Base-by-base conservation (phyloP, 345 rosid species). In the Eucalyptus pauciflora region DNA sequence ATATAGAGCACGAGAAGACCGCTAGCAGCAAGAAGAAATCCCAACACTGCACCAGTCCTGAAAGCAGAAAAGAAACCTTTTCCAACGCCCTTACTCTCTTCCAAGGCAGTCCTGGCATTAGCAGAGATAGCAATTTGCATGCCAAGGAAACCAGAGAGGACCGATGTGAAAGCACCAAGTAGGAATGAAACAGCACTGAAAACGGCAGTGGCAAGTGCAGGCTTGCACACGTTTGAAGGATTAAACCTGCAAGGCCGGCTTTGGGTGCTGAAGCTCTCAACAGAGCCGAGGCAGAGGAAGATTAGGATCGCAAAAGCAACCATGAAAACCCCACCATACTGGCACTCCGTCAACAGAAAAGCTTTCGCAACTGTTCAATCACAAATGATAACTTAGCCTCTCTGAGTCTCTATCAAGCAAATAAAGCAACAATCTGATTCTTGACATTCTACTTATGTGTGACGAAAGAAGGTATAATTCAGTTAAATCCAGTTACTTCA, bases 51-150 rank as follows among this genome's bases (percentile, higher is more conserved):
- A 81, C 89, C 80, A n/a, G 89, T 56, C 79, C 87, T 81, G 71
- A 81, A 81, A 45, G 80, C 89, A 37, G 51, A 45, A 81, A 81
- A 56, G 27, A 81, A 88, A 56, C 56, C 87, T 81, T 81, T 58
- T 41, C 87, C 87, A 54, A 89, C 90, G 14, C 93, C 91, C 62
- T 87, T 89, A 52, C 90, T 92, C 52, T 90, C 94, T 89, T 92
- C 94, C 83, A 92, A 87, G 85, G 94, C 89, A 33, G 92, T 92
- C 87, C 92, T 90, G 52, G 91, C 90, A 86, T 91, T 91, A 33
- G 92, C 92, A 87, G 89, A 89, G 71, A 92, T 93, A 62, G 94
- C 92, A 90, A 93, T 93, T 88, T 91, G 90, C 94, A 91, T 90
- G 85, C 93, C 93, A 27, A 93, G 90, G 86, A 93, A 93, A 41